A percentile compares a stretch with the other conserved stretches of the same genome.
Evolutionary conservation across 2,329 filamentous ascomycete genomes (phyloP).

Genomic region (Ramichloridium luteum): DNA sequence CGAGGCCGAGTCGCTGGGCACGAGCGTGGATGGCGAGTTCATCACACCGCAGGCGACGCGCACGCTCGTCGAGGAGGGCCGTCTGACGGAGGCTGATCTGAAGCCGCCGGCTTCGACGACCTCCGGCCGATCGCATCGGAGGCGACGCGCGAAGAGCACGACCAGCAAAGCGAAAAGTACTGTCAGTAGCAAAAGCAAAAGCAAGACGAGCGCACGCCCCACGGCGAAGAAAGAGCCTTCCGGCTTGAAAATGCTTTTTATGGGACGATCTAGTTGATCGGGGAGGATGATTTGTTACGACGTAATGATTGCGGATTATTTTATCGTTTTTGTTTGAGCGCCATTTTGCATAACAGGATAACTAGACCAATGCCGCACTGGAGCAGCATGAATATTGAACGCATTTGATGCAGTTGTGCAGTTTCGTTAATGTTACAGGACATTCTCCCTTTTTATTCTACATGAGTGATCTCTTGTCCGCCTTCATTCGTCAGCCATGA

Average conservation of each 20-base stretch:
- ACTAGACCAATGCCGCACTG: too few species aligned
- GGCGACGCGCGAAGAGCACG: conserved; percentile 23
- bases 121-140: conserved; percentile 7
- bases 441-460: too few species aligned
- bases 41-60: conserved; percentile 46
- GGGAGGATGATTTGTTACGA: conserved; percentile 4
- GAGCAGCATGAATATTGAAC: too few species aligned
- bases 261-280: conserved; percentile 10
- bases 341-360: too few species aligned
- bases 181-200: conserved; percentile 9
- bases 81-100: conserved; percentile 35
- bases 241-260: conserved; percentile 32
- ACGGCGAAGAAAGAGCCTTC: conserved; percentile 29
- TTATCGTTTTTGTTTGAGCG: too few species aligned
- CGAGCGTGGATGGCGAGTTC: conserved; percentile 54
- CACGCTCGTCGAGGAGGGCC: conserved; percentile 33
- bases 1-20: conserved; percentile 41
- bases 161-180: conserved; percentile 15
- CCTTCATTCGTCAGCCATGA: too few species aligned
- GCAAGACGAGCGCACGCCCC: conserved; percentile 10
- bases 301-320: conserved; percentile 1
- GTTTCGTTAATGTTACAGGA: too few species aligned
- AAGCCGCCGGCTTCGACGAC: conserved; percentile 23
- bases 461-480: too few species aligned
- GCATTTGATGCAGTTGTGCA: too few species aligned